Evolutionary conservation across 2,329 filamentous ascomycete species (phyloP), one percentile per base, ranked within the genome.

Genomic region (Aspergillus hortae): DNA sequence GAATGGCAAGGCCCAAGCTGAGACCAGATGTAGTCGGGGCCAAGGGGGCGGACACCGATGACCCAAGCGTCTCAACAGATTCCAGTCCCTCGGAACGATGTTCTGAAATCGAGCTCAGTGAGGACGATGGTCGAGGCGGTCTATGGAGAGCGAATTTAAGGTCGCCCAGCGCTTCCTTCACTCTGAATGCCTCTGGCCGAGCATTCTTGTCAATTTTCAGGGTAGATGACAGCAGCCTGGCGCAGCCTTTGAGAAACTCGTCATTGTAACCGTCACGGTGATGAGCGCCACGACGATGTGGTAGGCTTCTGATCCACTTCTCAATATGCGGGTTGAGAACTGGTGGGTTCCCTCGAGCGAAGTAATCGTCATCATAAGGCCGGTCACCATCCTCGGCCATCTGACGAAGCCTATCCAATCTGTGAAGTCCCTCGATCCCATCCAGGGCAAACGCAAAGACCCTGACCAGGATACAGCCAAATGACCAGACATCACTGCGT

Each of bases 401-500:
- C 1, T 9, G 11, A 3, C 55, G 48, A 11, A 9, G 36, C 0
- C 23, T 3, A 30, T 59, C 57, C 4, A 59, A 23, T 1, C 41
- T 14, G 11, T 17, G 27, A 30, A 59, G 33, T 10, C 33, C 49
- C 2, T 40, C 12, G 1, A 17, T 7, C 1, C 53, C 55, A 6
- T 48, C 52, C 6, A 62, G 35, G 2, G 47, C 55, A 14, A 55
- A 52, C 3, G 57, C 55, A 4, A 61, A 50, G 12, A 61, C 23
- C 6, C 56, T 50, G 12, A 51, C 49, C 25, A 63, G n/a, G 27
- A 63, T 61, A 30, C 60, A 61, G 1, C 57, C 60, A 27, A 61
- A 48, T 2, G 60, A 63, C 60, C 60, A 63, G 11, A 63, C 45
- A 41, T 63, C 60, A 15, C 55, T 61, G 15, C 47, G 44, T 4